These are phyloP conservation scores for Vitis riparia DNA, from an alignment of 164 flowering plant species.

Conservation along the genomic window DNA sequence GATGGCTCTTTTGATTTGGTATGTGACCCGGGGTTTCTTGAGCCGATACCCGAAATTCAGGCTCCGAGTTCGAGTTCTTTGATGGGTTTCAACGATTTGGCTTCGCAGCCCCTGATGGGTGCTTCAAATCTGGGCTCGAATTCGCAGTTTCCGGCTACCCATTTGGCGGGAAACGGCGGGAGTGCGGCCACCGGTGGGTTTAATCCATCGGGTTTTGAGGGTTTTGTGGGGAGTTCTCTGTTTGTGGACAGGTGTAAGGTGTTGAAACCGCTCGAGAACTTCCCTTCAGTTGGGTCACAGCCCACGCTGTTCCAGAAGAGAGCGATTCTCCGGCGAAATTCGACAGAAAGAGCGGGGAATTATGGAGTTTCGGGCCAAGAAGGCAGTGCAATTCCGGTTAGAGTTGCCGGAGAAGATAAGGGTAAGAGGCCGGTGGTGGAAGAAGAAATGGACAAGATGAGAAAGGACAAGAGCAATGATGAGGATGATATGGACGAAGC, in stretches of 20 bases:
- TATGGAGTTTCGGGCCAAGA: conserved; percentile 18
- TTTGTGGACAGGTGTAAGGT: conserved; percentile 27
- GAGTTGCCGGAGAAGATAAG: conserved; percentile 17
- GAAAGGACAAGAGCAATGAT: conserved; percentile 21
- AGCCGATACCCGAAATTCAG: conserved; percentile 8
- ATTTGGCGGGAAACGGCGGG: not conserved
- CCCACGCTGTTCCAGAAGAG: conserved; percentile 46
- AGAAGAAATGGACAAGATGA: conserved; percentile 35
- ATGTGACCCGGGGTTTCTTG: conserved; percentile 16
- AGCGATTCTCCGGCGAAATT: conserved; percentile 27
- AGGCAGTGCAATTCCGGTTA: conserved; percentile 4
- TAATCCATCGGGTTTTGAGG: conserved; percentile 16
- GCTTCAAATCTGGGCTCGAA: conserved; percentile 10
- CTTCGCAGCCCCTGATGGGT: conserved; percentile 14
- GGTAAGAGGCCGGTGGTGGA: conserved; percentile 15
- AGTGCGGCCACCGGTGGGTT: conserved; percentile 3
- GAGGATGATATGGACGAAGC: conserved; percentile 52
- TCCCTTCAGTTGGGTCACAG: conserved; percentile 31
- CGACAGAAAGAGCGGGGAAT: conserved; percentile 11
- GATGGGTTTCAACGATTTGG: conserved; percentile 18
- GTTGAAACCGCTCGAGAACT: conserved; percentile 33
- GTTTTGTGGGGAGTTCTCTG: conserved; percentile 19
- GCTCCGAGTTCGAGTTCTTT: conserved; percentile 10
- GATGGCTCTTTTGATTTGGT: conserved; percentile 28
- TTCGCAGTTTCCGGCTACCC: conserved; percentile 2